These are phyloP conservation scores for Medicago truncatula DNA, from an alignment of 306 rosid genomes.

Conservation along the genomic window MtrunA17r5.0-ANR NC_053045.1:32209501-32210000, in stretches of 20 bases:
- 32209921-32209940: conserved; percentile 43
- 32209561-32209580: not conserved
- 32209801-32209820: conserved; percentile 22
- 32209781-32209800: not conserved
- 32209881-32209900: conserved; percentile 28
- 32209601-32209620: conserved; percentile 68
- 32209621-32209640: conserved; percentile 50
- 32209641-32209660: conserved; percentile 48
- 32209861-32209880: conserved; percentile 44
- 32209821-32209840: conserved; percentile 21
- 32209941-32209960: conserved; percentile 45
- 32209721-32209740: conserved; percentile 45
- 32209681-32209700: conserved; percentile 48
- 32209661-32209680: conserved; percentile 40
- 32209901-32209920: conserved; percentile 50
- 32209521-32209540: no score
- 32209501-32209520: no score
- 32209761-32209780: not conserved
- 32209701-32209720: conserved; percentile 38
- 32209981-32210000: conserved; percentile 19
- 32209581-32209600: conserved; percentile 35
- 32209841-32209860: conserved; percentile 9
- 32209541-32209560: not conserved
- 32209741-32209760: not conserved
- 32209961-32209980: conserved; percentile 32